phyloP scores from a whole-genome alignment of 805 yeast species.

The Sugiyamaella boreocaroliniensis region DNA sequence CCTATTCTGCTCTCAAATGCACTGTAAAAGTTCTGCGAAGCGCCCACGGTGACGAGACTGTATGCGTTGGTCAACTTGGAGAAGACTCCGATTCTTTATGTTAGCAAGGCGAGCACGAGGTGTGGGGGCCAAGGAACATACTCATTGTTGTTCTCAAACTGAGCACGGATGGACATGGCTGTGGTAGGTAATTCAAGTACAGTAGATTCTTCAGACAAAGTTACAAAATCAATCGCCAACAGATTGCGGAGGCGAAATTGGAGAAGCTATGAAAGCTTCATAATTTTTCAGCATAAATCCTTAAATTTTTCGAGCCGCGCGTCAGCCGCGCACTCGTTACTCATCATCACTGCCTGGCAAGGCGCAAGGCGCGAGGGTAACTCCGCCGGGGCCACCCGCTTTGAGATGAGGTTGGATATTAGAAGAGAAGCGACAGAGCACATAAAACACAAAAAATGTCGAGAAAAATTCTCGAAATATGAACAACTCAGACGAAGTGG shows the following conservation, averaged over 20 bases:
- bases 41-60: slow-evolving; percentile 95
- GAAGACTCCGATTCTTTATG: slow-evolving; percentile 69
- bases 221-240: neutral
- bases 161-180: slow-evolving; percentile 31
- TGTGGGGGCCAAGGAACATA: slow-evolving; percentile 17
- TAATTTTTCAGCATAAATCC: neutral
- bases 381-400: no score
- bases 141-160: slow-evolving; percentile 78
- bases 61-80: slow-evolving; percentile 93
- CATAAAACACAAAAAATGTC: no score
- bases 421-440: no score
- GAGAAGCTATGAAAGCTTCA: neutral
- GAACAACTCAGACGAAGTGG: no score
- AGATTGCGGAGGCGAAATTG: neutral
- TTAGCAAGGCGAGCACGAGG: no score
- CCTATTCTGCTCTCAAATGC: slow-evolving; percentile 98
- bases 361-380: no score
- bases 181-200: neutral
- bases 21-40: slow-evolving; percentile 70
- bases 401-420: no score
- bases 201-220: no score
- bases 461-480: no score
- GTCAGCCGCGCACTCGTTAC: neutral
- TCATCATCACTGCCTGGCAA: slow-evolving; percentile 6
- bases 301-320: neutral